Evolutionary conservation across 2,329 filamentous ascomycete species (phyloP).

Genomic region (Cylindrodendrum hubeiense): DNA sequence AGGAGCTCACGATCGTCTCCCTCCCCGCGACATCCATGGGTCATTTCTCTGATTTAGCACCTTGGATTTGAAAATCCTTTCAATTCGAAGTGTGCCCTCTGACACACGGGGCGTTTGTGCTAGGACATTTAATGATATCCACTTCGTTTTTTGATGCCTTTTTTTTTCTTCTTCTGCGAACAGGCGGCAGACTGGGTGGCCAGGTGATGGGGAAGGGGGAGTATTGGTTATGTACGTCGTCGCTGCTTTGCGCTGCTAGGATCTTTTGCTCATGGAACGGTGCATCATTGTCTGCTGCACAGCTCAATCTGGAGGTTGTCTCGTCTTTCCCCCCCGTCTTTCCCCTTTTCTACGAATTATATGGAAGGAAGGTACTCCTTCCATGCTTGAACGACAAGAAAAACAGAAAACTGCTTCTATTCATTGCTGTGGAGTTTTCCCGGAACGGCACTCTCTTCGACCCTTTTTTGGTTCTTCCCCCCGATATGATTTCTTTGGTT

Average conservation of each 20-base stretch:
- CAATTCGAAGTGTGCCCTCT: constrained; percentile 35
- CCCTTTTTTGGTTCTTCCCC: background rate
- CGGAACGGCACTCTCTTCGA: background rate
- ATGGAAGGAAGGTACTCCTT: background rate
- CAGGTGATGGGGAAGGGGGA: constrained; percentile 25
- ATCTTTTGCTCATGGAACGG: constrained; percentile 25
- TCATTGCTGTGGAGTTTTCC: constrained; percentile 28
- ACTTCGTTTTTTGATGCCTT: constrained; percentile 37
- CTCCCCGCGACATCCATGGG: constrained; percentile 24
- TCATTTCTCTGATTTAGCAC: constrained; percentile 40
- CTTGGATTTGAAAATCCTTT: constrained; percentile 38
- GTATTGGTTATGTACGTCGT: constrained; percentile 40
- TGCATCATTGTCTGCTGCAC: constrained; percentile 24
- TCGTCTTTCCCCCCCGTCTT: constrained; percentile 7
- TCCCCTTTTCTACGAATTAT: background rate
- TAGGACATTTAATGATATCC: constrained; percentile 51
- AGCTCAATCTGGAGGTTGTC: constrained; percentile 17
- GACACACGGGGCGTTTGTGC: constrained; percentile 43
- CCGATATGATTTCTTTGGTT: background rate
- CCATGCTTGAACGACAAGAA: constrained; percentile 3
- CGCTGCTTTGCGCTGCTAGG: constrained; percentile 23
- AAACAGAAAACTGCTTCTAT: constrained; percentile 15
- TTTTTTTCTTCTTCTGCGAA: constrained; percentile 23
- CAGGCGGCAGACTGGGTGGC: constrained; percentile 10
- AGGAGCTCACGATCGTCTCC: constrained; percentile 7